Conservation (phyloP, 2,329 filamentous ascomycete species). For the Ophiostoma fasciatum region DNA sequence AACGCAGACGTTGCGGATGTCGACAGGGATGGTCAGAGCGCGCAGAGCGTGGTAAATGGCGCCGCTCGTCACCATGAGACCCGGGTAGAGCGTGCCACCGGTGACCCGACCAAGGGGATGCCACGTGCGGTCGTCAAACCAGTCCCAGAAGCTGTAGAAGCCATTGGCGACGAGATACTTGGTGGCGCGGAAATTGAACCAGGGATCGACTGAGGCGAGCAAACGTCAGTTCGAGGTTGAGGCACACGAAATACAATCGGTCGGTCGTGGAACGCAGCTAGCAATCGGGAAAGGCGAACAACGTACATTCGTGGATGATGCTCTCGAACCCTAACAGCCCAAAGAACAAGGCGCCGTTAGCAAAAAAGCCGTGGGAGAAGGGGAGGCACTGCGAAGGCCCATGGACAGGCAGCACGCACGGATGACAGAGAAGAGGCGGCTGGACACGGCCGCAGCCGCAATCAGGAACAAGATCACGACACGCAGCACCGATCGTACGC, state of each 20-base stretch:
- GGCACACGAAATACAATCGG: slow-evolving; percentile 8
- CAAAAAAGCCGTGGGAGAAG: background rate
- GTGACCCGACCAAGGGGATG: slow-evolving; percentile 96
- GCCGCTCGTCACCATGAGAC: slow-evolving; percentile 97
- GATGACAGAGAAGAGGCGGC: slow-evolving; percentile 95
- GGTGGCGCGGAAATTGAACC: slow-evolving; percentile 98
- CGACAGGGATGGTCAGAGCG: slow-evolving; percentile 77
- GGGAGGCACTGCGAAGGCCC: slow-evolving; percentile 8
- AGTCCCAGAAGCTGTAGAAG: slow-evolving; percentile 99
- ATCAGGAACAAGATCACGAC: slow-evolving; percentile 85
- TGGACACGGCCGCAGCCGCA: slow-evolving; percentile 79
- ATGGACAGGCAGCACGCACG: slow-evolving; percentile 56
- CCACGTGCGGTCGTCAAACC: slow-evolving; percentile 99
- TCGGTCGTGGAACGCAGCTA: too few relatives aligned
- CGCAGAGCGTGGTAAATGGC: slow-evolving; percentile 90
- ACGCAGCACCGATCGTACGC: slow-evolving; percentile 69
- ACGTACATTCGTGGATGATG: slow-evolving; percentile 98
- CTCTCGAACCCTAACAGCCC: slow-evolving; percentile 67
- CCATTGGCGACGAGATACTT: slow-evolving; percentile 96
- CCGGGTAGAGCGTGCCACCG: slow-evolving; percentile 95
- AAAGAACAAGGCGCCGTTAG: slow-evolving; percentile 1
- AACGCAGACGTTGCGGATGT: slow-evolving; percentile 98
- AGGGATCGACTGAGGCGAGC: slow-evolving; percentile 73
- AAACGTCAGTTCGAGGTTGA: slow-evolving; percentile 11
- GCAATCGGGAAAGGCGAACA: slow-evolving; percentile 7